phyloP scores from a whole-genome alignment of 148 eudicot genomes.

The Chenopodium album region DNA sequence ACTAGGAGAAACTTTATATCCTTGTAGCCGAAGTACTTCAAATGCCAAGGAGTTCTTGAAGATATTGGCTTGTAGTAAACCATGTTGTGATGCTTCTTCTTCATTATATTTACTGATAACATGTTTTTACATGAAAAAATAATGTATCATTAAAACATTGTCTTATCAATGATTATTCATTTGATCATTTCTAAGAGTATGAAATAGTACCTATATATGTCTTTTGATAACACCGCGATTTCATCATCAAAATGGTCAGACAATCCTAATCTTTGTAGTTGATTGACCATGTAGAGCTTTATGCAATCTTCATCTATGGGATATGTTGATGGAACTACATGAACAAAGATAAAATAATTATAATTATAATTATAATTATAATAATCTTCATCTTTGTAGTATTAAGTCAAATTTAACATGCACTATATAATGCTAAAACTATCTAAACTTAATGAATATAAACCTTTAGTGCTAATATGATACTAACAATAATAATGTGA shows the following conservation, averaged over 20 bases:
- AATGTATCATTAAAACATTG: too few species aligned
- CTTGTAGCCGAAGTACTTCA: slow-evolving; percentile 42
- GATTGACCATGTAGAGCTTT: slow-evolving; percentile 41
- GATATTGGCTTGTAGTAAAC: slow-evolving; percentile 17
- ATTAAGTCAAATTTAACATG: too few species aligned
- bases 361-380: too few species aligned
- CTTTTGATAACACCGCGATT: slow-evolving; percentile 30
- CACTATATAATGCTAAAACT: too few species aligned
- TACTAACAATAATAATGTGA: too few species aligned
- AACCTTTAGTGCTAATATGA: too few species aligned
- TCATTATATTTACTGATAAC: slow-evolving; percentile 10
- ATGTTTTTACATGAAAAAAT: too few species aligned
- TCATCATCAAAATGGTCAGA: not conserved
- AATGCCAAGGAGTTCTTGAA: slow-evolving; percentile 45
- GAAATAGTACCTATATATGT: slow-evolving; percentile 28
- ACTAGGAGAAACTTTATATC: slow-evolving; percentile 36
- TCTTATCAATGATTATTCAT: too few species aligned
- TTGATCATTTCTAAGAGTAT: too few species aligned
- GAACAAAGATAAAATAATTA: too few species aligned
- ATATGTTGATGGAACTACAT: slow-evolving; percentile 38
- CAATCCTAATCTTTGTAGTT: slow-evolving; percentile 38
- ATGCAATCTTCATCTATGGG: slow-evolving; percentile 34
- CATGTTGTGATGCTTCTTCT: not conserved
- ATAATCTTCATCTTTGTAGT: too few species aligned
- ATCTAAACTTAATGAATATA: too few species aligned